Percentiles rank a stretch among this genome's conserved stretches.
Evolutionary conservation across 2,329 filamentous ascomycete species (phyloP).

Genomic region (Aspergillus intermedius): DNA sequence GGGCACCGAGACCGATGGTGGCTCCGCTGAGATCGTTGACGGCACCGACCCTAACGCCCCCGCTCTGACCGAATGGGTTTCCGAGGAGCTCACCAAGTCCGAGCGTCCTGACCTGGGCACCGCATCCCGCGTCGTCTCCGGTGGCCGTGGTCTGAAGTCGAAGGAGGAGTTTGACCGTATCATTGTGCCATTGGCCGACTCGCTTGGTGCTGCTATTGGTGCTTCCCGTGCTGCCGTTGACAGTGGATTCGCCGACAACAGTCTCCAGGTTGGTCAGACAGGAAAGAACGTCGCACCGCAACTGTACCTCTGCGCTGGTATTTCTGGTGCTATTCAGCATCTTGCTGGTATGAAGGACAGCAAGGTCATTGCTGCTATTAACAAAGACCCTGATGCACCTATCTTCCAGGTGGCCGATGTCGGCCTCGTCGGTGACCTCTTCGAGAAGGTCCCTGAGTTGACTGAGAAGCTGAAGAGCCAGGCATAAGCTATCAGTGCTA

Average conservation of each 20-base stretch:
- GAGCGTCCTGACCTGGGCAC: constrained; percentile 90
- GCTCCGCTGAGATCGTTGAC: constrained; percentile 69
- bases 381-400: constrained; percentile 93
- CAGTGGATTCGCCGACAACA: constrained; percentile 97
- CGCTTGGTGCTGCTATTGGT: constrained; percentile 89
- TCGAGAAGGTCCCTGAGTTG: constrained; percentile 90
- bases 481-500: constrained; percentile 8
- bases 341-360: constrained; percentile 99
- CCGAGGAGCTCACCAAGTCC: constrained; percentile 85
- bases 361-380: constrained; percentile 98
- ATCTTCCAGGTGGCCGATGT: constrained; percentile 99
- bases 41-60: constrained; percentile 77
- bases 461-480: constrained; percentile 78
- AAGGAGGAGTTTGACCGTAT: constrained; percentile 95
- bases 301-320: constrained; percentile 89
- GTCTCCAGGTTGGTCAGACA: constrained; percentile 94
- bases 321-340: constrained; percentile 96
- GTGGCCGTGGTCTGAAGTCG: constrained; percentile 89
- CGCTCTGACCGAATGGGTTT: constrained; percentile 76
- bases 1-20: constrained; percentile 62
- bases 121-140: constrained; percentile 84
- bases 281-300: constrained; percentile 97
- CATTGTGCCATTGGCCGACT: constrained; percentile 87
- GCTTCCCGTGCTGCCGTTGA: constrained; percentile 93
- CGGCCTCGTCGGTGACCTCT: constrained; percentile 88